Base-by-base conservation (phyloP, 2,329 filamentous ascomycete genomes). In the Bimuria novae-zelandiae region DNA sequence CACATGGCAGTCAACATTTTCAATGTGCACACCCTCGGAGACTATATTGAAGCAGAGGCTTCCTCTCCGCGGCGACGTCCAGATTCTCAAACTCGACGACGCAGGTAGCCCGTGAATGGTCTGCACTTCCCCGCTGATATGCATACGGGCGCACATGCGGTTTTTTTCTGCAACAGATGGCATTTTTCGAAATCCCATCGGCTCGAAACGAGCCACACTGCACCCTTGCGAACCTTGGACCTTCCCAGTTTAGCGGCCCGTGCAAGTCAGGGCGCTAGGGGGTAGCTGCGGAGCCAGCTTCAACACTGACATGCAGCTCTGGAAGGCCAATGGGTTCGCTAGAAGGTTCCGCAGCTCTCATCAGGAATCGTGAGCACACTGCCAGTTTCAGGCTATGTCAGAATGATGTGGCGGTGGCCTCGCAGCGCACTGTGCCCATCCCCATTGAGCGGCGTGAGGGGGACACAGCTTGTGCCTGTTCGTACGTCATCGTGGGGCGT, bases 401-500 rank as follows among this genome's bases (percentile, higher is more conserved):
- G 42, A 22, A 49, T 52, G 53, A 52, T 52, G 53, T 22, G 27
- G 49, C 35, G 25, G 44, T 55, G 53, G 51, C 25, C 33, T 22
- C 23, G 25, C 19, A 16, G 23, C 27, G 22, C 11, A 35, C 43
- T 17, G 43, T 17, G 30, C 30, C 8, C 8, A 7, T 12, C 14
- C 33, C 4, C 30, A 33, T 4, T 14, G 19, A 17, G 21, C 17
- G n/a, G 27, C n/a, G 42, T 41, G 25, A 29, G n/a, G n/a, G n/a
- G n/a, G n/a, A n/a, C n/a, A n/a, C 49, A 45, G 29, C 36, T 32
- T 50, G 45, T 50, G 45, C 49, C 36, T 39, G 30, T 12, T 16
- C 14, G 44, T 49, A 60, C 57, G 57, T 60, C 57, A 56, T 59
- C 50, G 56, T 40, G 51, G 50, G 47, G 44, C 39, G 39, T 16